These are phyloP conservation scores for Nidularia pulvinata DNA, from an alignment of 768 basidiomycete genomes.

Conservation along the genomic window DNA sequence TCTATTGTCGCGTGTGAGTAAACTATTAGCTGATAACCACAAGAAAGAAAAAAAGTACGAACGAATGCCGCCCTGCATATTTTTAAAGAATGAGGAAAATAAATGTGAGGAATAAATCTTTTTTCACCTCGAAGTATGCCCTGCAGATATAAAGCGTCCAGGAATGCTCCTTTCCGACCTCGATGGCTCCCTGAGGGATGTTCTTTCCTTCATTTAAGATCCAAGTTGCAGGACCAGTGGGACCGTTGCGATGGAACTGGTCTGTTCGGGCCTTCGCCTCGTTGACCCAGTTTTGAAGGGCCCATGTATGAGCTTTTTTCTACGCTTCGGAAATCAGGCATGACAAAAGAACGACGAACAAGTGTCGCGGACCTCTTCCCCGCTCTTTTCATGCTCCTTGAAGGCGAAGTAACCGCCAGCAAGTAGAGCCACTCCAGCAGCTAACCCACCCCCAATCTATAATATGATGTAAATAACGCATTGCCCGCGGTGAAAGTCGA, in stretches of 20 bases:
- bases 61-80: conserved; percentile 53
- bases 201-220: conserved; percentile 54
- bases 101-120: neutral
- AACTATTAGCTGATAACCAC: conserved; percentile 1
- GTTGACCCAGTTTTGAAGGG: conserved; percentile 47
- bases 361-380: conserved; percentile 46
- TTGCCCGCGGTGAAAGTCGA: neutral
- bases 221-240: conserved; percentile 57
- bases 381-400: conserved; percentile 53
- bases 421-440: conserved; percentile 49
- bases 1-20: conserved; percentile 33
- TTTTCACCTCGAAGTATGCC: conserved; percentile 53
- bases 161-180: conserved; percentile 53
- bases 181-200: conserved; percentile 59
- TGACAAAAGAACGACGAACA: too few species aligned
- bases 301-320: conserved; percentile 53
- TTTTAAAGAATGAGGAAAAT: neutral
- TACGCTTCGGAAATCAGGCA: conserved; percentile 14
- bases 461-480: conserved; percentile 3
- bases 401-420: conserved; percentile 51
- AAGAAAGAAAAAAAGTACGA: conserved; percentile 35
- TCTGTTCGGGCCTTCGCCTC: conserved; percentile 57
- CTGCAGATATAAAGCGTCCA: conserved; percentile 58
- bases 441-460: conserved; percentile 66
- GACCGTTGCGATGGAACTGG: conserved; percentile 41